phyloP scores from a whole-genome alignment of 116 monocot genomes.

The Phalaenopsis hybrid region DNA sequence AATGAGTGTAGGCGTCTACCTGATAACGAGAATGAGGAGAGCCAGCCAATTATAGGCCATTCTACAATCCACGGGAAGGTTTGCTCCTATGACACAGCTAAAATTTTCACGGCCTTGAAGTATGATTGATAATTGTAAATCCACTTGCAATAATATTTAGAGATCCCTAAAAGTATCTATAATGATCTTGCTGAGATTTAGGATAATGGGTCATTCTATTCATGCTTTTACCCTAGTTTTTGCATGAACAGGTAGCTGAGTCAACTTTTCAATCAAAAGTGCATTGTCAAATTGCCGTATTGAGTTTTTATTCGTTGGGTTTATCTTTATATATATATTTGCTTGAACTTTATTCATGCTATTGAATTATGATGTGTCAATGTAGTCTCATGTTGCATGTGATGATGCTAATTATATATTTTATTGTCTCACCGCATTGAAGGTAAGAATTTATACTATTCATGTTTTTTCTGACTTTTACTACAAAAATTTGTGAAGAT shows the following conservation, averaged over 20 bases:
- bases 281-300: neutral
- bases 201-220: neutral
- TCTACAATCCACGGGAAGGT: constrained; percentile 64
- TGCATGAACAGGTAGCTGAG: neutral
- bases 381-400: neutral
- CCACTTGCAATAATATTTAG: neutral
- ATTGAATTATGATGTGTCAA: neutral
- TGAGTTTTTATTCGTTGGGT: neutral
- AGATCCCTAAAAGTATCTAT: neutral
- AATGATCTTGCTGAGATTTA: neutral
- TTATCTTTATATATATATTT: neutral
- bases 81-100: constrained; percentile 11
- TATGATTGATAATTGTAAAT: neutral
- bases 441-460: neutral
- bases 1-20: constrained; percentile 36
- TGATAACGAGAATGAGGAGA: constrained; percentile 48
- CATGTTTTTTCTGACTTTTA: neutral
- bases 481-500: too few species aligned
- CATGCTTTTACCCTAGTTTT: neutral
- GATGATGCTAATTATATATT: neutral
- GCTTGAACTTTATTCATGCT: neutral
- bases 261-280: neutral
- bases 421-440: neutral
- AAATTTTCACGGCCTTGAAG: neutral
- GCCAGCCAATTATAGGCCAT: constrained; percentile 59